These are phyloP conservation scores for Starmerella sirachaensis DNA, from an alignment of 805 yeast species.

Conservation along the genomic window DNA sequence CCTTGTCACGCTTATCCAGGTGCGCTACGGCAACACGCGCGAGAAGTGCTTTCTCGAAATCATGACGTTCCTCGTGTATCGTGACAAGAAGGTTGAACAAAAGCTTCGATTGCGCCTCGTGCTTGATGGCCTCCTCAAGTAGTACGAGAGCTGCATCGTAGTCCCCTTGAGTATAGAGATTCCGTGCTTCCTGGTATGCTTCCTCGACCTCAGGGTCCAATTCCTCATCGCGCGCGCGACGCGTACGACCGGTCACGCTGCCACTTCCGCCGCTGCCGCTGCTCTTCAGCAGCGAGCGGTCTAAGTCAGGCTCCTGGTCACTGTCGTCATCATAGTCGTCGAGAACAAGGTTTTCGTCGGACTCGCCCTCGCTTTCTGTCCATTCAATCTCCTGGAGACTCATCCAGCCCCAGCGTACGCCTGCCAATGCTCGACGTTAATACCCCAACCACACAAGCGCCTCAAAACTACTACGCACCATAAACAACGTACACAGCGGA, in stretches of 20 bases:
- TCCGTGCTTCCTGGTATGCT: conserved; percentile 20
- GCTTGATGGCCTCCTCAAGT: conserved; percentile 26
- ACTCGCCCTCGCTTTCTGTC: conserved; percentile 20
- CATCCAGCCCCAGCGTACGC: too few species aligned
- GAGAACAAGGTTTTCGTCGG: conserved; percentile 16
- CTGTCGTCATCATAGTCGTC: conserved; percentile 12
- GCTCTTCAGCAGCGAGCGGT: not conserved
- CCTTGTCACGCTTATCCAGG: conserved; percentile 58
- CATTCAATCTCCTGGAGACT: conserved; percentile 18
- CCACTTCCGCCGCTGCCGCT: not conserved
- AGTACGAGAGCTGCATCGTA: conserved; percentile 24
- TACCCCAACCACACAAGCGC: too few species aligned
- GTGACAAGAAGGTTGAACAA: conserved; percentile 26
- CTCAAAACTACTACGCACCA: too few species aligned
- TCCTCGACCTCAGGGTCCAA: conserved; percentile 22
- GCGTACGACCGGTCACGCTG: not conserved
- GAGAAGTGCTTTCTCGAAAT: conserved; percentile 27
- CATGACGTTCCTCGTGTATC: conserved; percentile 41
- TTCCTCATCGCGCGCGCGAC: conserved; percentile 19
- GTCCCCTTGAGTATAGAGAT: conserved; percentile 19
- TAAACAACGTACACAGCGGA: too few species aligned
- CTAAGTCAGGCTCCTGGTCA: conserved; percentile 12
- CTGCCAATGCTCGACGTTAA: too few species aligned
- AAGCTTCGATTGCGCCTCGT: conserved; percentile 24
- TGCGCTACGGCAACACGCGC: conserved; percentile 45